Evolutionary conservation across 108 stramenopile genomes (phyloP), one percentile per base, ranked within the genome.

Genomic region (Cylindrotheca closterium): DNA sequence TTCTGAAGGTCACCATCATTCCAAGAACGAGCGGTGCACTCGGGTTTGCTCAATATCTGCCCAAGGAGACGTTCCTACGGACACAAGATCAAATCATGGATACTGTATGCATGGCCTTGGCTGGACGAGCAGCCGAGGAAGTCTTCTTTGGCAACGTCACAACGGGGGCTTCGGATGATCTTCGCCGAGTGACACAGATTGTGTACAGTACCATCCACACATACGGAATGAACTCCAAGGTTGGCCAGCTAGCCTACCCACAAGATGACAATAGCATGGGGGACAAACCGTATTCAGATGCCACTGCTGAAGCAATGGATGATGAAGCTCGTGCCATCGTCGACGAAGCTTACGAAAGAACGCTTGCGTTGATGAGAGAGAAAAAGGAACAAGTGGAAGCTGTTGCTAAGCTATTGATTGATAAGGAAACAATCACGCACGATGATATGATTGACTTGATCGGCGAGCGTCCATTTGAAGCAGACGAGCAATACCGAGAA

Each of bases 391-490:
- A 94, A 60, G 85, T 98, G 8, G 78, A 77, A 54, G 65, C 74
- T 25, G 76, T 98, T 28, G 97, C 97, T 2, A 82, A 94, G 55
- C 56, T 94, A 47, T 71, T 98, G 21, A 74, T 97, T 58, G 89
- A 92, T 73, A 94, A 96, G 77, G 98, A 98, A 81, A 98, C 98
- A 18, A 96, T 98, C 63, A 96, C 90, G 46, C 96, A 97, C 65
- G 93, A 96, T 64, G 96, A 97, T 75, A 82, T 98, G 47, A 81
- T 95, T 27, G 79, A 91, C 34, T 53, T 85, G 28, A 90, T 99
- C 65, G 98, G 98, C 23, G 70, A 71, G n/a, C 87, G 98, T 18
- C 97, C 96, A 5, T 99, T 96, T 72, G 67, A 55, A 54, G 81
- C 84, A 31, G 71, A 94, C 71, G 58, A 79, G 34, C 68, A 72